These are phyloP conservation scores for Fabrea salina DNA, from an alignment of 169 alveolate species.

Conservation along the genomic window DNA sequence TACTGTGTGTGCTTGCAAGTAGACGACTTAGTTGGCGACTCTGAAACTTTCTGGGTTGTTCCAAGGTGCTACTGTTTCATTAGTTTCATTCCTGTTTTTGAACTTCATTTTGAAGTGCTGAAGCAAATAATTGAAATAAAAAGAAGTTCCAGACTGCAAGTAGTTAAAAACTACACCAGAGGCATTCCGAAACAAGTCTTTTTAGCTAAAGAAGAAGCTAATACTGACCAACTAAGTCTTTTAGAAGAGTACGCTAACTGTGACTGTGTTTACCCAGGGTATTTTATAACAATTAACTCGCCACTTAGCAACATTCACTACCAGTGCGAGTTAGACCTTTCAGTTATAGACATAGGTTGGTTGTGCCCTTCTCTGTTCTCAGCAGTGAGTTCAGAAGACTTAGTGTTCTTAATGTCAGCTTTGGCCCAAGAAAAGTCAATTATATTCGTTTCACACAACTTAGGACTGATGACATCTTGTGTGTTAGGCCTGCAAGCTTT, in stretches of 20 bases:
- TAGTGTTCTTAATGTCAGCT: neutral
- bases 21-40: neutral
- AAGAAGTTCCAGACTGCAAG: neutral
- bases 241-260: neutral
- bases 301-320: neutral
- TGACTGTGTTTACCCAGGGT: neutral
- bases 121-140: neutral
- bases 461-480: neutral
- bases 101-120: slow-evolving; percentile 6
- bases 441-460: neutral
- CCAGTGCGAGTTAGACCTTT: neutral
- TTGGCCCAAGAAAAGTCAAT: slow-evolving; percentile 22
- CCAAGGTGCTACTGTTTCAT: slow-evolving; percentile 30
- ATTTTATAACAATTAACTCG: neutral
- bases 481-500: neutral
- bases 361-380: neutral
- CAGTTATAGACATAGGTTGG: neutral
- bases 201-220: neutral
- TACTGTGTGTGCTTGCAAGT: neutral
- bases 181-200: too few relatives aligned
- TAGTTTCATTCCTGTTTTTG: slow-evolving; percentile 20
- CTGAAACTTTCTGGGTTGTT: neutral
- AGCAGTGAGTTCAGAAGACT: neutral
- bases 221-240: neutral
- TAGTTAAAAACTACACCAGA: neutral